These are phyloP conservation scores for Aspergillus glaucus DNA, from an alignment of 2,329 filamentous ascomycete species.

Conservation along the genomic window DNA sequence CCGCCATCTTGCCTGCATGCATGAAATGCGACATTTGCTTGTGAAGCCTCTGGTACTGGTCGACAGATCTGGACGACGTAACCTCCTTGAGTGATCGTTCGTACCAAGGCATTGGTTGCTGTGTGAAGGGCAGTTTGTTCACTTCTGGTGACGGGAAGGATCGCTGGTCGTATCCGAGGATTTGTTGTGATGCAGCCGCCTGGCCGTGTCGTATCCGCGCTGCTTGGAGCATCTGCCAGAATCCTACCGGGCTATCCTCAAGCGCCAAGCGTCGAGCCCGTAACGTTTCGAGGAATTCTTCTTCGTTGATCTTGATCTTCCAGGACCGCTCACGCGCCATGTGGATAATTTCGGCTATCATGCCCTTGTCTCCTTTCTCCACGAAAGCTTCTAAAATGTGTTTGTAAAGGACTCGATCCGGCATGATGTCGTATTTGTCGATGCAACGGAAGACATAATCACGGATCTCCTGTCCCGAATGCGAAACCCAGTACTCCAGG, in stretches of 20 bases:
- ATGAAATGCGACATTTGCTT: conserved; percentile 34
- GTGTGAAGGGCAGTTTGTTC: conserved; percentile 19
- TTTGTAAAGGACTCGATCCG: conserved; percentile 33
- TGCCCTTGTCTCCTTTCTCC: conserved; percentile 30
- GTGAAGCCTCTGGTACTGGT: conserved; percentile 29
- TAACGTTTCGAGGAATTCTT: conserved; percentile 27
- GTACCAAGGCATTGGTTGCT: conserved; percentile 21
- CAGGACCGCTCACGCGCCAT: conserved; percentile 26
- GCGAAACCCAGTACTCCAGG: conserved; percentile 35
- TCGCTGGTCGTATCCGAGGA: conserved; percentile 30
- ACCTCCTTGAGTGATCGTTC: conserved; percentile 23
- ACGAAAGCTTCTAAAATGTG: conserved; percentile 36
- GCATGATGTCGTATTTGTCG: conserved; percentile 29
- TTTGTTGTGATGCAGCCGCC: conserved; percentile 25
- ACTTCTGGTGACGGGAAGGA: conserved; percentile 22
- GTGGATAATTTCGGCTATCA: conserved; percentile 26
- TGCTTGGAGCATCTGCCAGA: conserved; percentile 37
- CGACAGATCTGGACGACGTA: conserved; percentile 21
- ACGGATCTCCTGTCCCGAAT: conserved; percentile 27
- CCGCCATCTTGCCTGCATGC: conserved; percentile 28
- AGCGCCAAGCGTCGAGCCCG: conserved; percentile 28
- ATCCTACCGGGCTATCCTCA: conserved; percentile 29
- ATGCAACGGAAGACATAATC: conserved; percentile 32
- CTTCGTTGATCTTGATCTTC: conserved; percentile 26
- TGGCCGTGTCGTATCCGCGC: conserved; percentile 28